A percentile compares a stretch with the other conserved stretches of the same genome.
These are phyloP conservation scores for Selaginella tamariscina DNA, from an alignment of 75 land plant genomes.

Conservation along the genomic window DNA sequence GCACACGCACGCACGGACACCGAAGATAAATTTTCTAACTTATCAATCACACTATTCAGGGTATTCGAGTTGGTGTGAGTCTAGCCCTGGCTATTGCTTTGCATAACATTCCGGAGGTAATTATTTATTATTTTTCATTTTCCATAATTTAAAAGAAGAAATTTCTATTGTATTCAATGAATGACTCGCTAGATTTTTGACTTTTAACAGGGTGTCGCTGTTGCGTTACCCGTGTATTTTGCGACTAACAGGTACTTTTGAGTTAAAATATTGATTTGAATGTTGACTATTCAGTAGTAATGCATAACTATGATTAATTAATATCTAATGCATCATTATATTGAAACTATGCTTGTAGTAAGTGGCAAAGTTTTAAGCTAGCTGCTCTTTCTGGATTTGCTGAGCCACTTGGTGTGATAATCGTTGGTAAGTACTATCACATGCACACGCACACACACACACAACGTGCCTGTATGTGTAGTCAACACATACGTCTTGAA, in stretches of 20 bases:
- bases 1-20: no score
- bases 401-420: conserved; percentile 84
- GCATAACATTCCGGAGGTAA: conserved; percentile 96
- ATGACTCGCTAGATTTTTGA: no score
- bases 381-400: conserved; percentile 90
- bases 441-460: neutral
- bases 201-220: conserved; percentile 72
- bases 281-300: neutral
- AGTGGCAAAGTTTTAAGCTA: conserved; percentile 91
- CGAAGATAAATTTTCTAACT: neutral
- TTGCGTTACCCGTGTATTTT: conserved; percentile 91
- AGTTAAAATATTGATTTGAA: no score
- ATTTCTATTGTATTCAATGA: no score
- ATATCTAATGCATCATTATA: conserved; percentile 9
- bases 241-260: conserved; percentile 93
- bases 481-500: neutral
- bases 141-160: neutral
- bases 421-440: conserved; percentile 54
- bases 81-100: conserved; percentile 89
- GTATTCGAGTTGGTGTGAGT: conserved; percentile 81
- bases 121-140: neutral
- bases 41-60: conserved; percentile 29
- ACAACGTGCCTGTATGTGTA: neutral
- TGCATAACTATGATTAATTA: neutral
- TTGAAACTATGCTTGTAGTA: conserved; percentile 30